A percentile compares a stretch with the other conserved stretches of the same genome.
Conservation (phyloP, 2,329 filamentous ascomycete genomes). For the Curvularia hawaiiensis region DNA sequence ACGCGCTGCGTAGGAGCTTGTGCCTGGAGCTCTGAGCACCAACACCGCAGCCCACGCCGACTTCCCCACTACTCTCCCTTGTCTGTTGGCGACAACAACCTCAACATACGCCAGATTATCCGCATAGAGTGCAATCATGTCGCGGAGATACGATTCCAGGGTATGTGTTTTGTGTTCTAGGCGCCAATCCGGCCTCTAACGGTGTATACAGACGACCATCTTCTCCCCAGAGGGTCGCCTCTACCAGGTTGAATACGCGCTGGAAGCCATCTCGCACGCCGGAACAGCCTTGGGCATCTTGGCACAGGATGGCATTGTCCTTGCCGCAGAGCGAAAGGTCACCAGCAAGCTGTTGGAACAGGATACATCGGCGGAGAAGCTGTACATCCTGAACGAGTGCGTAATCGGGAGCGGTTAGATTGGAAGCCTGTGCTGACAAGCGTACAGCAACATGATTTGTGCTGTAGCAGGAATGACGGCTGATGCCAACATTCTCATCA, state of each 20-base stretch:
- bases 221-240: conserved; percentile 98
- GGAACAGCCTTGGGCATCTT: conserved; percentile 96
- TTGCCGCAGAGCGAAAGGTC: conserved; percentile 97
- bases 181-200: conserved; percentile 30
- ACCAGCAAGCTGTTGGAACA: conserved; percentile 99
- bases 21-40: conserved; percentile 45
- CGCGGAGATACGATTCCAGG: conserved; percentile 95
- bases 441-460: conserved; percentile 95
- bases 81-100: conserved; percentile 16
- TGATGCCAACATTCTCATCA: conserved; percentile 99
- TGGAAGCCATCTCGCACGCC: conserved; percentile 98
- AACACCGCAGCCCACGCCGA: conserved; percentile 32
- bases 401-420: conserved; percentile 36
- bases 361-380: conserved; percentile 99
- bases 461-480: conserved; percentile 99
- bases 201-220: conserved; percentile 81
- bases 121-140: conserved; percentile 65
- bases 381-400: conserved; percentile 98
- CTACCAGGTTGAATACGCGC: conserved; percentile 99
- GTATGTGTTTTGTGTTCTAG: conserved; percentile 59
- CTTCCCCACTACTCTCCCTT: conserved; percentile 28
- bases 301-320: conserved; percentile 96
- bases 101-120: conserved; percentile 3
- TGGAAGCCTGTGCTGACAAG: conserved; percentile 10
- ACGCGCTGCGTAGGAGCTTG: conserved; percentile 42